Base-by-base conservation (phyloP, 129 eudicot genomes). In the Pulicaria dysenterica region DNA sequence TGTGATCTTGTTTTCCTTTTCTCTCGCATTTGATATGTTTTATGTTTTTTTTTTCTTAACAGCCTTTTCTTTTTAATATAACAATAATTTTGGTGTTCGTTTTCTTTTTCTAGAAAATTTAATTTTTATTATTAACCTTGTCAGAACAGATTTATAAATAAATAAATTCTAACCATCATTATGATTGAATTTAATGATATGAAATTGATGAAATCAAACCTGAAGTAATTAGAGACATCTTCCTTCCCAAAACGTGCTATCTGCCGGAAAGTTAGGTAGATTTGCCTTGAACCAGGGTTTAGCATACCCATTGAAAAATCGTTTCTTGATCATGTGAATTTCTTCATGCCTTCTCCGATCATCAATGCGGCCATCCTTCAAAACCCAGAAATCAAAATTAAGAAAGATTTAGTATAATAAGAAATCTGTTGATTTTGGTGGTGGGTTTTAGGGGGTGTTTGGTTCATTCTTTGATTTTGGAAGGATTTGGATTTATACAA, bases 201-300 rank as follows among this genome's bases (percentile, higher is more conserved):
- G 0, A 6, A 13, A 2, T 24, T 0, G 44, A 37, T 37, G 44
- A 24, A 3, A 63, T 45, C 54, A 5, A 47, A 86, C 96, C 89
- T 84, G 77, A 90, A 90, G 64, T 90, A 90, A 31, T 81, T 83
- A 72, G 96, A 90, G 12, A 90, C 94, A 69, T 90, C 96, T 60
- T 90, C 94, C n/a, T 73, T 90, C 95, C 44, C 83, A 74, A 53
- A 90, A 90, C 14, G 94, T 87, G 58, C 96, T 90, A 46, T 87
- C 96, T 1, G 94, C 94, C 7, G 96, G 96, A 78, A 90, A 46
- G 95, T 90, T 73, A 90, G 76, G 86, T 90, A 90, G 61, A 90
- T 90, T 77, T 90, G 96, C 41, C 96, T 72, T 5, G 91, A 87
- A 14, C 82, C 96, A 1, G 93, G 93, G 53, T 82, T 88, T 38